These are phyloP conservation scores for Orbilia blumenaviensis DNA, from an alignment of 2,329 filamentous ascomycete species.

Conservation along the genomic window DNA sequence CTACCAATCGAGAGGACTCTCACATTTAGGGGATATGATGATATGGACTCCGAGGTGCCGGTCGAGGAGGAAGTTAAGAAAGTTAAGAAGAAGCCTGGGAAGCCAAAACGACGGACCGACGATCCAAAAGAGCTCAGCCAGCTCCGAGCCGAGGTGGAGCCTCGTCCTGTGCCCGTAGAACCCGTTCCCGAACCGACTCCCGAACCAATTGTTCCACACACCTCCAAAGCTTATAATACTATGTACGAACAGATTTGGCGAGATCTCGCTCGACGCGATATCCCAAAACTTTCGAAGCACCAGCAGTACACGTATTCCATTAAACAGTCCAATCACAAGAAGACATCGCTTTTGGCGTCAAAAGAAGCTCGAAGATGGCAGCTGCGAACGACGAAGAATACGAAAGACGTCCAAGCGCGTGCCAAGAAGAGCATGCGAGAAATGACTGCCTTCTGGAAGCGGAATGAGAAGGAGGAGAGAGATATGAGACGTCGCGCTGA, in stretches of 20 bases:
- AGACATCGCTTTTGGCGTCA: conserved; percentile 93
- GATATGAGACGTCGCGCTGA: conserved; percentile 93
- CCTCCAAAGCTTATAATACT: conserved; percentile 90
- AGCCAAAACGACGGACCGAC: conserved; percentile 60
- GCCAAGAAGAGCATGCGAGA: conserved; percentile 99
- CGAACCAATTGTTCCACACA: conserved; percentile 56
- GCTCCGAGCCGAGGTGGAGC: conserved; percentile 70
- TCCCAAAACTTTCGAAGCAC: conserved; percentile 89
- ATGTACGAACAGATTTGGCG: conserved; percentile 98
- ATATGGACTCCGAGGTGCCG: conserved; percentile 59
- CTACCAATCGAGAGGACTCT: conserved; percentile 71
- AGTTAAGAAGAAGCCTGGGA: conserved; percentile 64
- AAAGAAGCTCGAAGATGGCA: conserved; percentile 99
- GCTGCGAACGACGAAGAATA: conserved; percentile 95
- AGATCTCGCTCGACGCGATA: conserved; percentile 90
- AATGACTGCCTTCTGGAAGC: conserved; percentile 99
- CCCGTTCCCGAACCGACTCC: conserved; percentile 49
- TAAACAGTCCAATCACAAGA: conserved; percentile 94
- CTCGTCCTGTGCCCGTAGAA: conserved; percentile 16
- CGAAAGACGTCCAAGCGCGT: conserved; percentile 94
- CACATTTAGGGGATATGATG: conserved; percentile 66
- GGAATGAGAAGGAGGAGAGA: conserved; percentile 95
- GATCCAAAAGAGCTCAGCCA: conserved; percentile 62
- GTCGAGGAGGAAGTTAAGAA: conserved; percentile 64
- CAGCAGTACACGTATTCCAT: conserved; percentile 85